Percentiles rank a stretch among this genome's conserved stretches.
Evolutionary conservation across 257 asterid species (phyloP).

Genomic region (Striga asiatica): DNA sequence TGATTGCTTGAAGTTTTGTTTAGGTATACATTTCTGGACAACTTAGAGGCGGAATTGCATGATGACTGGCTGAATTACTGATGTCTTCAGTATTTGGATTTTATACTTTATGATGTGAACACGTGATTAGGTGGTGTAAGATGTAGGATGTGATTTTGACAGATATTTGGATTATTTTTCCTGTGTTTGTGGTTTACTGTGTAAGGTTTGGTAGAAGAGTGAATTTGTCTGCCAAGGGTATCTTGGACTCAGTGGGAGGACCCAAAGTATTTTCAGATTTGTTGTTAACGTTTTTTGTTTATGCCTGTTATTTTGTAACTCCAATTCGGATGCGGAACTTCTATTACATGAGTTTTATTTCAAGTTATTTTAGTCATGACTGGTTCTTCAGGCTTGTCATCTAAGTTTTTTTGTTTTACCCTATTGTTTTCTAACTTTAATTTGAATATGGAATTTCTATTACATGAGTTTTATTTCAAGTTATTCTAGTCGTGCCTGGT

Average conservation of each 20-base stretch:
- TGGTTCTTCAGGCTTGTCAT: background rate
- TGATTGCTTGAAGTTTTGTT: too few species aligned
- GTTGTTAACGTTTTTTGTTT: background rate
- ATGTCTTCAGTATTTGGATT: background rate
- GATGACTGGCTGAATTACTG: background rate
- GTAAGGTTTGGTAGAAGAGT: background rate
- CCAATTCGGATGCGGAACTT: background rate
- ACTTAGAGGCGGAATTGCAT: too few species aligned
- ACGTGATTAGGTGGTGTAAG: too few species aligned
- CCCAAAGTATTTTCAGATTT: background rate
- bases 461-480: background rate
- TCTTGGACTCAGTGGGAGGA: background rate
- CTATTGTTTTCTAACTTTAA: background rate
- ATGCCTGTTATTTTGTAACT: background rate
- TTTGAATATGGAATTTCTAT: background rate
- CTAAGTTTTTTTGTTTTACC: background rate
- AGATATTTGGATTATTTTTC: background rate
- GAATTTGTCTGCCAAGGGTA: background rate
- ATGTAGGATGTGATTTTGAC: slow-evolving; percentile 12
- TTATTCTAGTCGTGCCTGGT: too few species aligned
- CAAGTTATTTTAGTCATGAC: background rate
- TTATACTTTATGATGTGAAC: too few species aligned
- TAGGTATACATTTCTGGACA: too few species aligned
- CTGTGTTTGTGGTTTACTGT: background rate
- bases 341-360: too few species aligned